Conservation (phyloP, 1,139 yeast genomes). For the Lizanozyma gosingica region DNA sequence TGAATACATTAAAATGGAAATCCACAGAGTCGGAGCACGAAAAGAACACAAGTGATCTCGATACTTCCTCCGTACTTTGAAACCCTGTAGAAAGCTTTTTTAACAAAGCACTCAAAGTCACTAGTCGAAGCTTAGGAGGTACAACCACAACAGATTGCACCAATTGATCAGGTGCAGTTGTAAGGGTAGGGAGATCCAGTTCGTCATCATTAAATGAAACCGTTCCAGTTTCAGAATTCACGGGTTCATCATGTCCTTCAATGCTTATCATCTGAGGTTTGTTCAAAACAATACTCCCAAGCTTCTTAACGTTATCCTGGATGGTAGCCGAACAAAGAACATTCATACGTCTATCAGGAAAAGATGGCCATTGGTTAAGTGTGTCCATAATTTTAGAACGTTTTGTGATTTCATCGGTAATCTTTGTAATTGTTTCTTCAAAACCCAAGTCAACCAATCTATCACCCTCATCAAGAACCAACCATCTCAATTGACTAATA, state of each 20-base stretch:
- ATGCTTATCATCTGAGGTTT: conserved; percentile 61
- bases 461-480: conserved; percentile 93
- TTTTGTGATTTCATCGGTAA: conserved; percentile 49
- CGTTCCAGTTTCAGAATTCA: conserved; percentile 24
- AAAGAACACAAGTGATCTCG: conserved; percentile 74
- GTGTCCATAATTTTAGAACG: conserved; percentile 33
- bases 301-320: conserved; percentile 67
- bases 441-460: conserved; percentile 90
- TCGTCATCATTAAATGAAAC: conserved; percentile 33
- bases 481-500: conserved; percentile 66
- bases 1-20: conserved; percentile 72
- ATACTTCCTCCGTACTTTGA: conserved; percentile 14
- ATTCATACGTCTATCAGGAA: conserved; percentile 67
- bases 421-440: conserved; percentile 81
- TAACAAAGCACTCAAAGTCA: conserved; percentile 63
- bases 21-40: conserved; percentile 95
- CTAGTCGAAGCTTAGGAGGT: conserved; percentile 86
- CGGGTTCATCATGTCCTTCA: conserved; percentile 9
- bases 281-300: conserved; percentile 67
- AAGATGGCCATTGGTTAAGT: conserved; percentile 32
- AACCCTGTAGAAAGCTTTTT: conserved; percentile 32
- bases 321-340: conserved; percentile 92
- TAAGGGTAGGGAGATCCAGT: conserved; percentile 13
- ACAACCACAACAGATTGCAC: conserved; percentile 69
- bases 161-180: conserved; percentile 83